phyloP scores from a whole-genome alignment of 2,329 filamentous ascomycete species.

The Elsinoe necatrix region DNA sequence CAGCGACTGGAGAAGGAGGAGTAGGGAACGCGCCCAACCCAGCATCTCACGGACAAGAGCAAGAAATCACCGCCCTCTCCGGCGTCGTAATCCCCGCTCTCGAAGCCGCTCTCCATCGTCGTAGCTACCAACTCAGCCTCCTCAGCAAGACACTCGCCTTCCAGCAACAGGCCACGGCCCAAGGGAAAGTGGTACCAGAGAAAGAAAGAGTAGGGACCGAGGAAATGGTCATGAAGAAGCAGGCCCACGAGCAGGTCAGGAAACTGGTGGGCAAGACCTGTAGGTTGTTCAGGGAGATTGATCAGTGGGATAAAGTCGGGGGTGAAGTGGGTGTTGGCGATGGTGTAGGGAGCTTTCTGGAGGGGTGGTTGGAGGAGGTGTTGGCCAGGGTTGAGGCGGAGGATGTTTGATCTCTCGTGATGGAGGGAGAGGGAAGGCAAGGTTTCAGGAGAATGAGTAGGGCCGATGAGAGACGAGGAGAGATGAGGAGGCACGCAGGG shows the following conservation, averaged over 20 bases:
- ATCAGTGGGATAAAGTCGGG: constrained; percentile 74
- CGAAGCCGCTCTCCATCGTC: constrained; percentile 79
- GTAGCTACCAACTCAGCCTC: constrained; percentile 51
- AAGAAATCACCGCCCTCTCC: constrained; percentile 73
- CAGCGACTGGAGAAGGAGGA: too few relatives aligned
- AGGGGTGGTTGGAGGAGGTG: constrained; percentile 89
- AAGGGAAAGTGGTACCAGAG: neutral
- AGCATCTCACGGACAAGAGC: constrained; percentile 31
- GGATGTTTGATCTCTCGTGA: constrained; percentile 47
- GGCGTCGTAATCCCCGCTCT: constrained; percentile 90
- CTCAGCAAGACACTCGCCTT: constrained; percentile 37
- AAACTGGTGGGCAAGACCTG: constrained; percentile 75
- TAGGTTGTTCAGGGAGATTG: constrained; percentile 79
- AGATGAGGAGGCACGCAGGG: too few relatives aligned
- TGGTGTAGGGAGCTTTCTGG: constrained; percentile 78
- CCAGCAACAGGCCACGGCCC: constrained; percentile 32
- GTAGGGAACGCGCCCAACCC: neutral
- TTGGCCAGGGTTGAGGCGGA: constrained; percentile 83
- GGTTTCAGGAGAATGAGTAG: constrained; percentile 40
- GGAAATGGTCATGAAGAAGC: constrained; percentile 38
- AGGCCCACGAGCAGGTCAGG: constrained; percentile 75
- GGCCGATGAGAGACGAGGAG: too few relatives aligned
- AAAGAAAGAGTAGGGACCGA: constrained; percentile 14
- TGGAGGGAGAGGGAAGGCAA: constrained; percentile 40
- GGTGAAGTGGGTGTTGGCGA: constrained; percentile 82